Conservation (phyloP, 176 grass and related monocot species). For the Musa beccarii region DNA sequence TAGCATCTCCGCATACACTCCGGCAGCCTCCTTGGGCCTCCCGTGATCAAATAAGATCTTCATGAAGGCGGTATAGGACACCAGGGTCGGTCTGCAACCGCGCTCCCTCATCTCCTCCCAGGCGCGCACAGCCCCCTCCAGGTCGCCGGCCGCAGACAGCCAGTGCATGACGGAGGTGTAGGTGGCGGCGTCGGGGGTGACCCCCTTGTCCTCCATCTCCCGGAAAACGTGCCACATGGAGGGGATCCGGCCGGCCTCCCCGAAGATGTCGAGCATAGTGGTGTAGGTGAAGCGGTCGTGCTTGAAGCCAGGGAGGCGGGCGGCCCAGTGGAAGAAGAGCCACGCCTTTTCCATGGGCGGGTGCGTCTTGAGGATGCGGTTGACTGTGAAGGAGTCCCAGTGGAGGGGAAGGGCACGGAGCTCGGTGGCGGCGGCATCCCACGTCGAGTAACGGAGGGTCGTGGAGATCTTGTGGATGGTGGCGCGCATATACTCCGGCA, state of each 20-base stretch:
- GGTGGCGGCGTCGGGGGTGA: conserved; percentile 45
- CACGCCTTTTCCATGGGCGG: conserved; percentile 59
- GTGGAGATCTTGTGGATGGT: conserved; percentile 32
- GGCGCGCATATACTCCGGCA: conserved; percentile 39
- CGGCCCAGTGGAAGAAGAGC: conserved; percentile 68
- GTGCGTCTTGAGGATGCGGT: conserved; percentile 75
- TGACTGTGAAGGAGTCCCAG: conserved; percentile 68
- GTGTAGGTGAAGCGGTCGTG: conserved; percentile 81
- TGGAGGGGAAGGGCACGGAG: conserved; percentile 37
- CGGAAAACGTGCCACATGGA: conserved; percentile 54
- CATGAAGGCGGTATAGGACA: conserved; percentile 62
- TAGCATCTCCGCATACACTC: conserved; percentile 54
- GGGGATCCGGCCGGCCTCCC: conserved; percentile 46
- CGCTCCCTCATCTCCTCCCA: conserved; percentile 56
- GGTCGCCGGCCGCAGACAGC: conserved; percentile 40
- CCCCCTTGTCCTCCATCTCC: conserved; percentile 42
- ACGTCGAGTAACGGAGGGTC: conserved; percentile 50
- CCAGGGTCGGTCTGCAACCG: conserved; percentile 39
- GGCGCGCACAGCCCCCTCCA: conserved; percentile 41
- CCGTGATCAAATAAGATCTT: conserved; percentile 58
- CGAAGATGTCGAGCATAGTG: conserved; percentile 63
- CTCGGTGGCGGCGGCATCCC: conserved; percentile 34
- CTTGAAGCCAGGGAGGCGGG: conserved; percentile 34
- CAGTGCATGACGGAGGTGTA: conserved; percentile 66
- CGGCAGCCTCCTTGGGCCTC: conserved; percentile 26